Evolutionary conservation across 331 rosid genomes (phyloP).

Genomic region (Quercus lobata): DNA sequence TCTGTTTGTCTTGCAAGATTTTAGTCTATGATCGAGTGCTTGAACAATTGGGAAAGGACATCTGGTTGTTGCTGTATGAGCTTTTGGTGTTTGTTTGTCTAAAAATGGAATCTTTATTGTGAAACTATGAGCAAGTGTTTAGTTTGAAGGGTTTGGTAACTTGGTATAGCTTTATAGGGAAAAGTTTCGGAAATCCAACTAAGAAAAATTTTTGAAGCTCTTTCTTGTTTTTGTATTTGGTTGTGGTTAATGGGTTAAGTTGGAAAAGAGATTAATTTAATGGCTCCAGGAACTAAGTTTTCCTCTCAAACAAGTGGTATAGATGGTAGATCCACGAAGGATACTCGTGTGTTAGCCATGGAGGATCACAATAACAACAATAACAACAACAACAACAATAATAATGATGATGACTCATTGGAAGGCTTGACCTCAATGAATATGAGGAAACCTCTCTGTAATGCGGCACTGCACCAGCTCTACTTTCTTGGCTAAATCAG

Average conservation of each 20-base stretch:
- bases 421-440: slow-evolving; percentile 28
- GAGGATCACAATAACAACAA: slow-evolving; percentile 32
- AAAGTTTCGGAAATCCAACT: slow-evolving; percentile 14
- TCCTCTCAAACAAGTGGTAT: slow-evolving; percentile 18
- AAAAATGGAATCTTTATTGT: slow-evolving; percentile 11
- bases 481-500: slow-evolving; percentile 49
- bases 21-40: slow-evolving; percentile 31
- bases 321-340: slow-evolving; percentile 18
- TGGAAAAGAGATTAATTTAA: slow-evolving; percentile 14
- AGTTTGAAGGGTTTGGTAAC: slow-evolving; percentile 4
- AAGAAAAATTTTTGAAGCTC: background rate
- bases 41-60: slow-evolving; percentile 5
- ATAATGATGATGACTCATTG: slow-evolving; percentile 9
- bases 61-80: slow-evolving; percentile 26
- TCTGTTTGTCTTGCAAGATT: slow-evolving; percentile 9
- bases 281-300: slow-evolving; percentile 40
- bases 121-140: slow-evolving; percentile 8
- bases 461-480: slow-evolving; percentile 55
- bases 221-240: slow-evolving; percentile 2
- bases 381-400: no score
- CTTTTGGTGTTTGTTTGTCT: slow-evolving; percentile 4
- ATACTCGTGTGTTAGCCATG: slow-evolving; percentile 24
- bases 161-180: background rate
- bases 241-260: slow-evolving; percentile 10
- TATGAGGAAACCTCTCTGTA: slow-evolving; percentile 31